phyloP scores from a whole-genome alignment of 148 eudicot genomes.

The Vaccinium vitisidaea region DNA sequence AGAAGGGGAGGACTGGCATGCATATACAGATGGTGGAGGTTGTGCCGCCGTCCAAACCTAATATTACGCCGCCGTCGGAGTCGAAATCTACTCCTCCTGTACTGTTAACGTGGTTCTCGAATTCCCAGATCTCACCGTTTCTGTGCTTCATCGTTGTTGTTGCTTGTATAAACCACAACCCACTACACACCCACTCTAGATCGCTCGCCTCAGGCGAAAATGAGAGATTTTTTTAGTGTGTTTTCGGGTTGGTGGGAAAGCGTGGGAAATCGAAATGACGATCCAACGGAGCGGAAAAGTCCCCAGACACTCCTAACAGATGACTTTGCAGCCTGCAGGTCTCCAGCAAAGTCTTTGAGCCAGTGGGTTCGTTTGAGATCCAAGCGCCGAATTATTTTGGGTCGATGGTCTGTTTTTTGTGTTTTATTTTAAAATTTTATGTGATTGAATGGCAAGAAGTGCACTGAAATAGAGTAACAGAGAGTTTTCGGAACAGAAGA shows the following conservation, averaged over 20 bases:
- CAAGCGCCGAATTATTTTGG: too few species aligned
- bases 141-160: slow-evolving; percentile 18
- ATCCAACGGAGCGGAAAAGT: not conserved
- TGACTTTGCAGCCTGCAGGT: too few species aligned
- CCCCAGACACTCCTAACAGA: too few species aligned
- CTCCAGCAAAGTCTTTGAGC: too few species aligned
- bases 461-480: too few species aligned
- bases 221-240: not conserved
- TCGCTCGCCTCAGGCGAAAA: not conserved
- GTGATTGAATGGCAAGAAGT: too few species aligned
- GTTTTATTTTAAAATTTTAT: too few species aligned
- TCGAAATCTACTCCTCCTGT: not conserved
- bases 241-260: not conserved
- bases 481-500: too few species aligned
- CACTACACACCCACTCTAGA: not conserved
- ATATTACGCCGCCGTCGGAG: slow-evolving; percentile 32
- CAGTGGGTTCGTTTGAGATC: too few species aligned
- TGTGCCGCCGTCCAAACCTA: slow-evolving; percentile 85
- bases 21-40: slow-evolving; percentile 81
- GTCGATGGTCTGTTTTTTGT: too few species aligned
- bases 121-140: slow-evolving; percentile 30
- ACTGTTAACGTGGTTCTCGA: slow-evolving; percentile 16
- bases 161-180: not conserved
- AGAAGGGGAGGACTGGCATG: slow-evolving; percentile 38
- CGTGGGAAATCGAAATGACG: not conserved